A percentile compares a stretch with the other conserved stretches of the same genome.
Conservation (phyloP, 345 rosid genomes). For the Populus tremula region DNA sequence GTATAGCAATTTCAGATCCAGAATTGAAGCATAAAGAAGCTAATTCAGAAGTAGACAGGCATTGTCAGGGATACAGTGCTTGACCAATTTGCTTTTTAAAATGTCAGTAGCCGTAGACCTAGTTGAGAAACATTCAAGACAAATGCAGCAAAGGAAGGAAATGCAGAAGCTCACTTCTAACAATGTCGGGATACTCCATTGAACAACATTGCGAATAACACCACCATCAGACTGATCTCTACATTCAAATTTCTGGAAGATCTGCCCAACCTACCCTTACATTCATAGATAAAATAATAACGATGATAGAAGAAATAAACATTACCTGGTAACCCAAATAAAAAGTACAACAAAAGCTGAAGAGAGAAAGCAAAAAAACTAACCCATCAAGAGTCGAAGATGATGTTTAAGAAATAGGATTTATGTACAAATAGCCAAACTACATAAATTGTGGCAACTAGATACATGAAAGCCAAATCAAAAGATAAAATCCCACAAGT, state of each 20-base stretch:
- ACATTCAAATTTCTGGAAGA: constrained; percentile 77
- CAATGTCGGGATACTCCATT: constrained; percentile 77
- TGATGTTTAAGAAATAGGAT: background rate
- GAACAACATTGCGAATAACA: constrained; percentile 67
- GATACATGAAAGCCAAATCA: background rate
- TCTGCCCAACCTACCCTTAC: constrained; percentile 68
- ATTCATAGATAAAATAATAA: constrained; percentile 6
- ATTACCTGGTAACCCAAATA: background rate
- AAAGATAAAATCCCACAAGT: background rate
- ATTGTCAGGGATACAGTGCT: background rate
- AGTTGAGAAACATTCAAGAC: constrained; percentile 10
- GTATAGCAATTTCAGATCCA: background rate
- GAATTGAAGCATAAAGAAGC: background rate
- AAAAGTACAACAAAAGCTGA: background rate
- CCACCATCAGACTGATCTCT: constrained; percentile 58
- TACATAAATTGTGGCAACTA: background rate
- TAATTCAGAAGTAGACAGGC: background rate
- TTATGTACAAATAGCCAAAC: background rate
- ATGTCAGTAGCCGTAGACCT: background rate
- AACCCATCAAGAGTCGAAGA: background rate
- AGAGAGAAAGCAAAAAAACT: background rate
- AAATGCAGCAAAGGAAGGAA: constrained; percentile 4
- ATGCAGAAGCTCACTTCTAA: constrained; percentile 52
- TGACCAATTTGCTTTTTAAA: background rate
- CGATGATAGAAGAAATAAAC: background rate